A percentile compares a stretch with the other conserved stretches of the same genome.
phyloP scores from a whole-genome alignment of 805 yeast species.

The Komagataella pseudopastoris region DNA sequence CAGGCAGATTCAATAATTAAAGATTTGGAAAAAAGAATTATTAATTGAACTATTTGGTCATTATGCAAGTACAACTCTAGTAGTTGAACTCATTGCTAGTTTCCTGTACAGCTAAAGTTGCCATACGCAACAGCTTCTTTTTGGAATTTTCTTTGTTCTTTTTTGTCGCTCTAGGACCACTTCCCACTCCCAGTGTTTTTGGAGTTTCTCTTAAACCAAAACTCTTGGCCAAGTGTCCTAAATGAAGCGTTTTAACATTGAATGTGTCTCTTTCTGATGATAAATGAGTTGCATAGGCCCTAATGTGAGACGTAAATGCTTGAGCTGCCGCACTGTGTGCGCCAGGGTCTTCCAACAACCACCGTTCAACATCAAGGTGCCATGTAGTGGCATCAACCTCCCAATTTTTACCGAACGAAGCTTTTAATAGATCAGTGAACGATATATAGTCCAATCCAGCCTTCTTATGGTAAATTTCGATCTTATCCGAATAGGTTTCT shows the following conservation, averaged over 20 bases:
- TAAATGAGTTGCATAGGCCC: constrained; percentile 95
- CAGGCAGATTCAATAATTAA: not conserved
- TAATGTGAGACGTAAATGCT: constrained; percentile 78
- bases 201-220: constrained; percentile 95
- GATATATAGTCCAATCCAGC: constrained; percentile 32
- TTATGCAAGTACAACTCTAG: not conserved
- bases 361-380: constrained; percentile 84
- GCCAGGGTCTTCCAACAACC: constrained; percentile 57
- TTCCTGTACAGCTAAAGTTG: constrained; percentile 53
- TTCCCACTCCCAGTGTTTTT: constrained; percentile 47
- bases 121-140: constrained; percentile 64
- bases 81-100: constrained; percentile 64
- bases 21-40: not conserved
- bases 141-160: constrained; percentile 52
- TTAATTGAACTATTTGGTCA: not conserved
- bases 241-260: constrained; percentile 70
- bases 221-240: constrained; percentile 92
- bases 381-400: constrained; percentile 92
- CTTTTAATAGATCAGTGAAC: constrained; percentile 27
- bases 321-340: constrained; percentile 57
- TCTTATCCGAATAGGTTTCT: constrained; percentile 64
- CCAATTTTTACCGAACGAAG: constrained; percentile 36
- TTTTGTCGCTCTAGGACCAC: constrained; percentile 16
- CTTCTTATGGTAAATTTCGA: constrained; percentile 41
- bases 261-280: constrained; percentile 67